Conservation (phyloP, 2,329 filamentous ascomycete species). For the Nemania sp. region DNA sequence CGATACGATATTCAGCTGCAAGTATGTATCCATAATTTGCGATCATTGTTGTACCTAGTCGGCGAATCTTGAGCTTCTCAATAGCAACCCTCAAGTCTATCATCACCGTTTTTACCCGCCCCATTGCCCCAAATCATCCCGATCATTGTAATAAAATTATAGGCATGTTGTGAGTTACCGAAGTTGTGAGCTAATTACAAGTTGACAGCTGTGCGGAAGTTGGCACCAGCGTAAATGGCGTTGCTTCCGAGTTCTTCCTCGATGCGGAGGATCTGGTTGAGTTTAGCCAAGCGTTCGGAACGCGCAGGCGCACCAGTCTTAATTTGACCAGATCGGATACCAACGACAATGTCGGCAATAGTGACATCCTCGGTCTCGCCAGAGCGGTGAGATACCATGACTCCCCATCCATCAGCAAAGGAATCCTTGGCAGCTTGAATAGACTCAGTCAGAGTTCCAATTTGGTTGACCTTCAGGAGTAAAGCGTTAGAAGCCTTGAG, state of each 20-base stretch:
- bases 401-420: conserved; percentile 92
- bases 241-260: conserved; percentile 97
- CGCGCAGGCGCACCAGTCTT: conserved; percentile 96
- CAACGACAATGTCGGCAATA: conserved; percentile 96
- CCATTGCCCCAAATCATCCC: conserved; percentile 34
- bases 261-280: conserved; percentile 99
- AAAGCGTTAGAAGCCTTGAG: conserved; percentile 98
- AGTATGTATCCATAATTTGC: conserved; percentile 2
- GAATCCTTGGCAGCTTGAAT: conserved; percentile 99
- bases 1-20: background rate
- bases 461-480: conserved; percentile 99
- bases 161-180: conserved; percentile 16
- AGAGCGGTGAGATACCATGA: conserved; percentile 99
- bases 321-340: conserved; percentile 96
- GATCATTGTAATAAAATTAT: conserved; percentile 33
- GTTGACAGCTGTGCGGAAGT: conserved; percentile 90
- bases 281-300: conserved; percentile 98
- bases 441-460: conserved; percentile 96
- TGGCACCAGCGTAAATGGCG: conserved; percentile 86
- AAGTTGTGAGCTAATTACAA: conserved; percentile 59
- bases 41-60: conserved; percentile 11
- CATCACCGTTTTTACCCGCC: conserved; percentile 34
- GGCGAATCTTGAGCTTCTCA: conserved; percentile 27
- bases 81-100: conserved; percentile 32
- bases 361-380: conserved; percentile 99